These are phyloP conservation scores for Middelhovenomyces tepae DNA, from an alignment of 805 yeast species.

Conservation along the genomic window DNA sequence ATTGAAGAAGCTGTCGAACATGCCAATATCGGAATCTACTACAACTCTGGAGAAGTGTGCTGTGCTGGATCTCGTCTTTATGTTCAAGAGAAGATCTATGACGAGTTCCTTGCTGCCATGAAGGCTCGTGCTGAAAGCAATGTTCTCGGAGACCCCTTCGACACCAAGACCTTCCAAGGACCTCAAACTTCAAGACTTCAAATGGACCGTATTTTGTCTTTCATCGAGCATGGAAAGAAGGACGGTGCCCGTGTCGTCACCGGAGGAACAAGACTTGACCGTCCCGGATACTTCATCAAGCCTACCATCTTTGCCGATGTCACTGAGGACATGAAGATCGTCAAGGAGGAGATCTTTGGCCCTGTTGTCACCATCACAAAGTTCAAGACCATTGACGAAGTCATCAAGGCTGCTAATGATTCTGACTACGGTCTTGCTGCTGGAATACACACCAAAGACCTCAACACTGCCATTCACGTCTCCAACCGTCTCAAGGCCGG, in stretches of 20 bases:
- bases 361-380: slow-evolving; percentile 72
- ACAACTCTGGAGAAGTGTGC: slow-evolving; percentile 94
- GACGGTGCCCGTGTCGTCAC: slow-evolving; percentile 78
- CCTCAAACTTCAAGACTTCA: slow-evolving; percentile 82
- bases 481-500: slow-evolving; percentile 59
- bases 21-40: slow-evolving; percentile 75
- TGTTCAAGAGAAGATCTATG: slow-evolving; percentile 78
- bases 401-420: slow-evolving; percentile 57
- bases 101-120: slow-evolving; percentile 54
- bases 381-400: slow-evolving; percentile 62
- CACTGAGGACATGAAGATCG: slow-evolving; percentile 54
- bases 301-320: slow-evolving; percentile 77
- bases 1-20: slow-evolving; percentile 64
- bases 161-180: slow-evolving; percentile 68
- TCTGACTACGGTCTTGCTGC: slow-evolving; percentile 81
- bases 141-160: slow-evolving; percentile 71
- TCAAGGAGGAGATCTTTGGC: slow-evolving; percentile 80
- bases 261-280: slow-evolving; percentile 58
- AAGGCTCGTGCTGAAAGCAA: slow-evolving; percentile 41
- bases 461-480: slow-evolving; percentile 54
- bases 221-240: slow-evolving; percentile 64
- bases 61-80: slow-evolving; percentile 90
- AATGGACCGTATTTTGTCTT: slow-evolving; percentile 62
- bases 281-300: slow-evolving; percentile 56
- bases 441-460: slow-evolving; percentile 63